Conservation (phyloP, 139 green algal genomes). For the Chlorella sp. region DNA sequence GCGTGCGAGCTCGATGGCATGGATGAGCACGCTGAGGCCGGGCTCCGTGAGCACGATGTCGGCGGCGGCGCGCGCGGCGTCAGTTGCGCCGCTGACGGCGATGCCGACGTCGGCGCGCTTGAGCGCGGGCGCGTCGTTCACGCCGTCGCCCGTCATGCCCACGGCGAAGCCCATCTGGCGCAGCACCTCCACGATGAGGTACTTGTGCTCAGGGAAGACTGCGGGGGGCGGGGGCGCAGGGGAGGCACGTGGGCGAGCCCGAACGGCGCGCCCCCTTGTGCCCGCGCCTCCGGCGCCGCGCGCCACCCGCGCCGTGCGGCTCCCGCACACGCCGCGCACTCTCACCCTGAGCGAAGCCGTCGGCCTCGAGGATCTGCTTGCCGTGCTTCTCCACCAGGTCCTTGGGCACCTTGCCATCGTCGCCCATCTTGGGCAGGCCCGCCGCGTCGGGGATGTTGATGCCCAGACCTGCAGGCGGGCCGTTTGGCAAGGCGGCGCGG, state of each 20-base stretch:
- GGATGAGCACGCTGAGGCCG: conserved; percentile 78
- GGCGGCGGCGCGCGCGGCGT: conserved; percentile 83
- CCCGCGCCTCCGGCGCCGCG: no score
- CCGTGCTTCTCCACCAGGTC: conserved; percentile 73
- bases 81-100: conserved; percentile 75
- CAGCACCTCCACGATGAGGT: conserved; percentile 79
- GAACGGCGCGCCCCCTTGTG: neutral
- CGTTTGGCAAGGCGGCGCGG: no score
- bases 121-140: conserved; percentile 90
- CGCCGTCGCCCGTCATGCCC: conserved; percentile 91
- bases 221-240: neutral
- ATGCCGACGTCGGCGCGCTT: conserved; percentile 88
- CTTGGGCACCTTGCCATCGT: conserved; percentile 68
- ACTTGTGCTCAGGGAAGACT: conserved; percentile 80
- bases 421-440: conserved; percentile 58
- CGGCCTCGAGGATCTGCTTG: conserved; percentile 70
- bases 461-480: conserved; percentile 80
- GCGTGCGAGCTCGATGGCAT: conserved; percentile 72
- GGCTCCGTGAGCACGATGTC: conserved; percentile 90
- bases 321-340: no score
- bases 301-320: neutral
- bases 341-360: conserved; percentile 83
- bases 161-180: conserved; percentile 67
- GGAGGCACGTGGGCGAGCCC: neutral
- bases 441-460: conserved; percentile 74